Conservation (phyloP, 2,329 filamentous ascomycete genomes). For the Chaetomiaceae sp. region DNA sequence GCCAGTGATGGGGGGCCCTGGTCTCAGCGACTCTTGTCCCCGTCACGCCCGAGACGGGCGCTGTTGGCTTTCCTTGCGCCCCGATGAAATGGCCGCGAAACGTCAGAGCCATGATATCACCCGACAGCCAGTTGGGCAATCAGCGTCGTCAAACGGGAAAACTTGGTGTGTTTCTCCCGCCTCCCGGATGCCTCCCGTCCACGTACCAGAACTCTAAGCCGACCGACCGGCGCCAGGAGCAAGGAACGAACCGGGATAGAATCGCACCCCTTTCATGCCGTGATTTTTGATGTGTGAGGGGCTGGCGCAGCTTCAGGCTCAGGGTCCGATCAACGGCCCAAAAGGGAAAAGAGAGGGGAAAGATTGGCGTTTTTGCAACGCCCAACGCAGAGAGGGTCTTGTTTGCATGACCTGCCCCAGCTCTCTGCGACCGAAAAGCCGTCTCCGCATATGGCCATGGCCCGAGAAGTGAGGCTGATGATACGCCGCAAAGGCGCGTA, state of each 20-base stretch:
- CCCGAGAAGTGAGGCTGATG: slow-evolving; percentile 21
- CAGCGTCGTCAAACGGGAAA: slow-evolving; percentile 1
- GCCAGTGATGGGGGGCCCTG: slow-evolving; percentile 1
- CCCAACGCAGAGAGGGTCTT: not conserved
- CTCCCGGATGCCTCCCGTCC: too few relatives aligned
- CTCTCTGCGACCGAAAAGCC: not conserved
- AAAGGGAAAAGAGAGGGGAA: not conserved
- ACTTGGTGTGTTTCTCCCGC: slow-evolving; percentile 1
- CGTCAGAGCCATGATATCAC: slow-evolving; percentile 24
- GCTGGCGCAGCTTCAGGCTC: not conserved
- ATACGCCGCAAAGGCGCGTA: slow-evolving; percentile 8
- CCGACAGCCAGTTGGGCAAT: slow-evolving; percentile 17
- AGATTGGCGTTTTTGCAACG: not conserved
- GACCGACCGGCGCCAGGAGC: slow-evolving; percentile 5
- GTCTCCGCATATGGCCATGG: not conserved
- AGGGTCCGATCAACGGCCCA: slow-evolving; percentile 5
- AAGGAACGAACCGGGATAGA: not conserved
- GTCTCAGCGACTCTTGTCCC: slow-evolving; percentile 3
- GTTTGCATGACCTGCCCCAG: not conserved
- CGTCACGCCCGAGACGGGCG: slow-evolving; percentile 16
- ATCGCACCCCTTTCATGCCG: not conserved
- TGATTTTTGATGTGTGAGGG: slow-evolving; percentile 9
- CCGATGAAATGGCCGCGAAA: slow-evolving; percentile 5
- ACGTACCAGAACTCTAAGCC: too few relatives aligned
- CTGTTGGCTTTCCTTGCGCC: not conserved